Evolutionary conservation across 2,329 filamentous ascomycete genomes (phyloP).

Genomic region (Cordyceps tenuipes): DNA sequence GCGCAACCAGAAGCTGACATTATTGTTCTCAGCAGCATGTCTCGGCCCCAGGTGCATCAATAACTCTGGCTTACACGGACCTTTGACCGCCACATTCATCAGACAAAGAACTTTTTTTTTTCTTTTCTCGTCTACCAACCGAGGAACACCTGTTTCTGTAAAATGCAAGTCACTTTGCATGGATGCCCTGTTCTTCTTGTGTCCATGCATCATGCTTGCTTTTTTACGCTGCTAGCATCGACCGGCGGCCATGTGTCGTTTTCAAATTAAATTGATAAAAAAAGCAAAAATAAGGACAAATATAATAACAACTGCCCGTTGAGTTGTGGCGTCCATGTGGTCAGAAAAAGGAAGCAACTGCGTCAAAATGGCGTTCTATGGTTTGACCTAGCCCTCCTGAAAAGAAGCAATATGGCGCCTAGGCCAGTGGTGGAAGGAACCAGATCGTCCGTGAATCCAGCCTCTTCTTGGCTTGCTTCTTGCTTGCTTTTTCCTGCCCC

Average conservation of each 20-base stretch:
- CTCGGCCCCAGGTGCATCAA: background rate
- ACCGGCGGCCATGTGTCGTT: background rate
- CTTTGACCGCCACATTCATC: background rate
- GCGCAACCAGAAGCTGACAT: background rate
- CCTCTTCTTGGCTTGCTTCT: background rate
- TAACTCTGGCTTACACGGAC: conserved; percentile 2
- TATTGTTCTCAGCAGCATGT: background rate
- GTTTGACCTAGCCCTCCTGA: background rate
- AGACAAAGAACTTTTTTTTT: background rate
- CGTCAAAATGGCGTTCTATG: background rate
- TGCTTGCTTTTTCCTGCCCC: background rate
- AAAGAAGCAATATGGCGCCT: background rate
- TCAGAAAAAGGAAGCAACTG: background rate
- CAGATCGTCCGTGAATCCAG: background rate
- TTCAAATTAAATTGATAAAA: background rate
- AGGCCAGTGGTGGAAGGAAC: background rate
- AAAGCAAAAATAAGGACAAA: background rate
- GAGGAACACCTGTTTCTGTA: background rate
- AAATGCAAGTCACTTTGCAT: background rate
- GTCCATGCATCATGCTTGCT: background rate
- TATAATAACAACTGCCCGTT: background rate
- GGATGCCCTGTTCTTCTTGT: background rate
- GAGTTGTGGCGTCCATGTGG: background rate
- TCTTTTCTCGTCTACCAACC: background rate
- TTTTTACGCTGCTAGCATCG: background rate